Evolutionary conservation across 2,329 filamentous ascomycete species (phyloP).

Genomic region (Cytospora leucostoma): DNA sequence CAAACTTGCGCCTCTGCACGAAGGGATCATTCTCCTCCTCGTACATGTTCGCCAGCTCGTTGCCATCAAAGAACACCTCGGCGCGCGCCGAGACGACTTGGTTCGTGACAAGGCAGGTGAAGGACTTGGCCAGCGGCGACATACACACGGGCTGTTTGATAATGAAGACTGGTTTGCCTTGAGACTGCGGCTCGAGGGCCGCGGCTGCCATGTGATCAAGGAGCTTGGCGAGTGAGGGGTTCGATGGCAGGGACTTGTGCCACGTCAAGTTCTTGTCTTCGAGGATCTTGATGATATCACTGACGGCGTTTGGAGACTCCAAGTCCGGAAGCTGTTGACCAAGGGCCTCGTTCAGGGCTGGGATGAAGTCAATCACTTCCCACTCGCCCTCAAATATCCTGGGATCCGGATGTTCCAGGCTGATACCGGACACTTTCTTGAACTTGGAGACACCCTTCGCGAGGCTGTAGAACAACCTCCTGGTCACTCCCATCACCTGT

Average conservation of each 20-base stretch:
- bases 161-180: slow-evolving; percentile 74
- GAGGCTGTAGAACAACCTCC: slow-evolving; percentile 66
- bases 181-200: slow-evolving; percentile 78
- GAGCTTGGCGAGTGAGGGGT: slow-evolving; percentile 62
- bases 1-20: slow-evolving; percentile 82
- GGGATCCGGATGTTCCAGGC: slow-evolving; percentile 4
- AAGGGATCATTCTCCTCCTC: slow-evolving; percentile 96
- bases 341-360: slow-evolving; percentile 70
- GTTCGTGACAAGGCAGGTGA: slow-evolving; percentile 64
- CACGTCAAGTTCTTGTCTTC: slow-evolving; percentile 65
- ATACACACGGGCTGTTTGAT: slow-evolving; percentile 87
- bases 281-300: slow-evolving; percentile 55
- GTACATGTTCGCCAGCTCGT: slow-evolving; percentile 93
- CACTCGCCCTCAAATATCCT: slow-evolving; percentile 13
- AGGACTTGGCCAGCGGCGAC: slow-evolving; percentile 89
- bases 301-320: slow-evolving; percentile 53
- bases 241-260: slow-evolving; percentile 64
- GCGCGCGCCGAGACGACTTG: slow-evolving; percentile 80
- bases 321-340: slow-evolving; percentile 67
- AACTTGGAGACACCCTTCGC: slow-evolving; percentile 38
- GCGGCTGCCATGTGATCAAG: slow-evolving; percentile 77
- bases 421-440: neutral
- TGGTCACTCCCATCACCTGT: slow-evolving; percentile 74
- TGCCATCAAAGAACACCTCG: slow-evolving; percentile 78
- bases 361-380: slow-evolving; percentile 75